phyloP scores from a whole-genome alignment of 371 early-diverging fungal species.

The Batkoa obscura region DNA sequence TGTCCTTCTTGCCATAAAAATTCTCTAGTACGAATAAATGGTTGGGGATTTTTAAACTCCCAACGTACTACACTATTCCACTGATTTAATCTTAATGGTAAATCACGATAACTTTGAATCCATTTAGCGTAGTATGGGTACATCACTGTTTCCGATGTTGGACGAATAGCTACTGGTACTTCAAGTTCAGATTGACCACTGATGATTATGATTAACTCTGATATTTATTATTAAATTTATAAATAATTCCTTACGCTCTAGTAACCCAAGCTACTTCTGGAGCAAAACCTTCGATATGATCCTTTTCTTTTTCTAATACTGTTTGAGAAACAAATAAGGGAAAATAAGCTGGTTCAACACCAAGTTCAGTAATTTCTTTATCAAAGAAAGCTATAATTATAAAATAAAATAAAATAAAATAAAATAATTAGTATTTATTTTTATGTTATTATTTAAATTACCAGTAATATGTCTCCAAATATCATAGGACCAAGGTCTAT shows the following conservation, averaged over 20 bases:
- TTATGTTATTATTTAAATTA: conserved; percentile 11
- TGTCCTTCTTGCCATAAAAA: conserved; percentile 99
- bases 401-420: background rate
- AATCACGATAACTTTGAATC: conserved; percentile 97
- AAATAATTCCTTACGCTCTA: conserved; percentile 39
- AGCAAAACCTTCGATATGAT: conserved; percentile 98
- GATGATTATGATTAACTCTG: background rate
- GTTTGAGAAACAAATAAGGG: conserved; percentile 97
- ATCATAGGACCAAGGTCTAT: conserved; percentile 95
- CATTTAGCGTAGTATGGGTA: conserved; percentile 99
- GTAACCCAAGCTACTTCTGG: conserved; percentile 99
- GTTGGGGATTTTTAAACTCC: conserved; percentile 99
- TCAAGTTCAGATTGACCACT: conserved; percentile 83
- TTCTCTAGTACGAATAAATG: conserved; percentile 99
- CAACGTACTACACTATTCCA: conserved; percentile 99
- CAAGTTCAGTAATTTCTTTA: conserved; percentile 72
- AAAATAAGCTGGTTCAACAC: conserved; percentile 98
- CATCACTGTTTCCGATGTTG: conserved; percentile 99
- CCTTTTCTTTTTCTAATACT: conserved; percentile 93
- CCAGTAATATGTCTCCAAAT: conserved; percentile 95
- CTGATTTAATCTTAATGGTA: conserved; percentile 98
- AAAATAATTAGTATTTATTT: background rate
- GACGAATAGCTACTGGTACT: conserved; percentile 98
- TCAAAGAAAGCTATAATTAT: conserved; percentile 65
- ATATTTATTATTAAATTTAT: background rate